Base-by-base conservation (phyloP, 768 basidiomycete genomes). In the Pleurotus giganteus region DNA sequence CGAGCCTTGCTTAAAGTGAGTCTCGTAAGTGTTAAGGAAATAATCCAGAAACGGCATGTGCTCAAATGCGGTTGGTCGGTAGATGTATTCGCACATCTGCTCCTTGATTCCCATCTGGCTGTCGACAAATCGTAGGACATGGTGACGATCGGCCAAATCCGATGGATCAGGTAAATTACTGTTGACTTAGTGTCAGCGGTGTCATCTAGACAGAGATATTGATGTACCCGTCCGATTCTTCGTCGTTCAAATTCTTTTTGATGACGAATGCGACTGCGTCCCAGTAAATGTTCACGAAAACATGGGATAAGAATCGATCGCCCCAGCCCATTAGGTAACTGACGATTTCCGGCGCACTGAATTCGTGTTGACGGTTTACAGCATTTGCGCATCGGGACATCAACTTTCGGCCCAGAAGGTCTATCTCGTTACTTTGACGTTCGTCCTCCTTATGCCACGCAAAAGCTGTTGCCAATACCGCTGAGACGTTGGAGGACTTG, bases 261-360 rank as follows among this genome's bases (percentile, higher is more conserved):
- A 76, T 55, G 0, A 47, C 50, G 0, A 50, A 24, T 0, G 63
- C 39, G 23, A 74, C 66, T 0, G 62, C 56, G 1, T 63, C 61
- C 73, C 70, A 75, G 39, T 70, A 73, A 0, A 80, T 66, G 0
- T 62, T 51, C 0, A 60, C 61, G 53, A 70, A 80, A 15, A 58
- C 29, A 52, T 79, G 77, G 0, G 74, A 78, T 13, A 60, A 47
- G 23, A 63, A 73, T 0, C 56, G 42, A 46, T 77, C 76, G 0
- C 70, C 71, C 74, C 72, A 77, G 2, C 73, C 75, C 73, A 75
- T 77, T 0, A 79, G 42, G 42, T 76, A 73, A 8, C 62, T 64
- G 0, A 76, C 64, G 0, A 75, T 66, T 55, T 73, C 71, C 0
- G 70, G 70, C 0, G 64, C 73, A 13, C 70, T 67, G 8, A 76